Conservation (phyloP, 352 stramenopile species). For the Globisporangium splendens region DNA sequence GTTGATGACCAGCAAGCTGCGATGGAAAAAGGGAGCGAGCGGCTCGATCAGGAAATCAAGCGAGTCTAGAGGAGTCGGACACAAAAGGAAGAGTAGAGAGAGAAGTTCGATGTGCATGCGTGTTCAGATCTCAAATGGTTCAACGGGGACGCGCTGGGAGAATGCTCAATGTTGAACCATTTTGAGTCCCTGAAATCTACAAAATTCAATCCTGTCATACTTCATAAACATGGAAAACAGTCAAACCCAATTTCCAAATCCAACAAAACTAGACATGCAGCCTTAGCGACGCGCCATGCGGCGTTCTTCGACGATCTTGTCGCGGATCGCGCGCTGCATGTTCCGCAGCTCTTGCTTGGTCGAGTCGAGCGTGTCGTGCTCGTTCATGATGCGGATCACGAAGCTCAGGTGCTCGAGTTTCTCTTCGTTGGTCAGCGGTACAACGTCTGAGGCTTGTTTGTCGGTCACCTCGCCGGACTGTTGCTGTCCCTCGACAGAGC, state of each 20-base stretch:
- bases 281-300: conserved; percentile 9
- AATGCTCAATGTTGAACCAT: no score
- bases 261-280: not conserved
- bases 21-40: no score
- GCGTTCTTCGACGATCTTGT: conserved; percentile 11
- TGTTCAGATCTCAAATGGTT: no score
- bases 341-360: conserved; percentile 11
- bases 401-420: conserved; percentile 13
- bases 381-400: conserved; percentile 13
- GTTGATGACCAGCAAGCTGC: no score
- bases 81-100: no score
- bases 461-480: not conserved
- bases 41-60: no score
- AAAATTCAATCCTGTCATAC: no score
- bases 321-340: conserved; percentile 10
- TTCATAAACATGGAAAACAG: no score
- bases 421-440: conserved; percentile 8
- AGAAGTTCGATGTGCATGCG: no score
- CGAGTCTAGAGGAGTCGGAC: no score
- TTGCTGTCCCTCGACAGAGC: not conserved
- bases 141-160: no score
- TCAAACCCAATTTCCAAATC: not conserved
- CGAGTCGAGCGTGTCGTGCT: conserved; percentile 10
- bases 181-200: no score
- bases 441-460: not conserved